Evolutionary conservation across 257 asterid genomes (phyloP), one percentile per base, ranked within the genome.

Genomic region (Solanum peruvianum): DNA sequence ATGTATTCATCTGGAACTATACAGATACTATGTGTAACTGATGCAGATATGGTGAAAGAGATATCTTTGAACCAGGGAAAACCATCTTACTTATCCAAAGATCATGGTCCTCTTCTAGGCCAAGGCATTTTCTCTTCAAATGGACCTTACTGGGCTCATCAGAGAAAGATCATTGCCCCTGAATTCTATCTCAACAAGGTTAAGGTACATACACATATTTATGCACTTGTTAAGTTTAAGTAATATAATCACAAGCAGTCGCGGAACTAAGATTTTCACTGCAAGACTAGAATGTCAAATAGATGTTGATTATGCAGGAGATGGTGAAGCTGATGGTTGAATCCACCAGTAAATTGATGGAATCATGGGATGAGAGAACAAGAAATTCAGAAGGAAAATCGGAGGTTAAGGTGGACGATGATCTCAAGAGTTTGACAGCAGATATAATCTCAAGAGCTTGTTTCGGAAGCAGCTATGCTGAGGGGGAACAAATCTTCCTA

Each of bases 361-460:
- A 85, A 88, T 86, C 91, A 35, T 95, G 98, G 98, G 94, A 93
- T 90, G 81, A 37, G 41, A 89, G 80, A 88, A 56, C 64, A 20
- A 90, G 47, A 85, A 87, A 82, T 73, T 77, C 73, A 4, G 76
- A 60, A 33, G 97, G 89, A 25, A 88, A 75, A 62, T 87, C 64
- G 12, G 96, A 92, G 23, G 90, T 92, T 33, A 88, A 56, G 23
- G 91, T 93, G 10, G 95, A 94, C 6, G 92, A 85, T 87, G 93
- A 93, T 49, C 88, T 95, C 92, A 94, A 93, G 89, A 90, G 89
- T 67, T 90, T 94, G 89, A 93, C 98, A 56, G 96, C 95, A 27
- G 97, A 92, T 49, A 92, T 95, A 73, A 94, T 95, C 84, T 94
- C 98, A 85, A 93, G 92, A 91, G 91, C 92, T 87, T 93, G 97